phyloP scores from a whole-genome alignment of 768 basidiomycete species.

The Phylloporus arenicola region DNA sequence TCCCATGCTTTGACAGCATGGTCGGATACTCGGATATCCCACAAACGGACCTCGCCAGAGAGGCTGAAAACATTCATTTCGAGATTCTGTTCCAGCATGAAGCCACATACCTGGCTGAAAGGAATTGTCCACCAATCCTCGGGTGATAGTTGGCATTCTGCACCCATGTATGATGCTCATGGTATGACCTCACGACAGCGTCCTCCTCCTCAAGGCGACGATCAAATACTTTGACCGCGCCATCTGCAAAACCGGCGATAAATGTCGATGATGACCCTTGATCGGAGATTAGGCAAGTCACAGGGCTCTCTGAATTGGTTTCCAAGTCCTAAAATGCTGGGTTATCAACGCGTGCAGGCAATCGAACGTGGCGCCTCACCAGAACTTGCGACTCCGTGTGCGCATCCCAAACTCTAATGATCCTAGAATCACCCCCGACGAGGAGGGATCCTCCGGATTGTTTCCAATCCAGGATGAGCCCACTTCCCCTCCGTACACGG shows the following conservation, averaged over 20 bases:
- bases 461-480: constrained; percentile 90
- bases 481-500: constrained; percentile 69
- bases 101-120: constrained; percentile 74
- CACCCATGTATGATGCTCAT: constrained; percentile 81
- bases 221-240: constrained; percentile 85
- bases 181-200: constrained; percentile 73
- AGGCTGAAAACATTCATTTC: constrained; percentile 44
- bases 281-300: constrained; percentile 82
- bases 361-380: constrained; percentile 39
- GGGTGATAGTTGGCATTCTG: constrained; percentile 87
- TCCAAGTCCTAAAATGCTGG: constrained; percentile 62
- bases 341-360: background rate
- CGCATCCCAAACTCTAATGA: constrained; percentile 93
- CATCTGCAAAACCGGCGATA: constrained; percentile 89
- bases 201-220: constrained; percentile 80
- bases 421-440: constrained; percentile 87
- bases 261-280: constrained; percentile 72
- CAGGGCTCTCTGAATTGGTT: constrained; percentile 85
- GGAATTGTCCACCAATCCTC: constrained; percentile 56
- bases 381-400: constrained; percentile 74
- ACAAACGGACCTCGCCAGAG: constrained; percentile 86
- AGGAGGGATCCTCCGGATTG: constrained; percentile 80
- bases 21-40: constrained; percentile 75
- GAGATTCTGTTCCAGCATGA: background rate
- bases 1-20: constrained; percentile 58